A percentile compares a stretch with the other conserved stretches of the same genome.
These are phyloP conservation scores for Coemansia aciculifera DNA, from an alignment of 192 early-diverging fungal species.

Conservation along the genomic window DNA sequence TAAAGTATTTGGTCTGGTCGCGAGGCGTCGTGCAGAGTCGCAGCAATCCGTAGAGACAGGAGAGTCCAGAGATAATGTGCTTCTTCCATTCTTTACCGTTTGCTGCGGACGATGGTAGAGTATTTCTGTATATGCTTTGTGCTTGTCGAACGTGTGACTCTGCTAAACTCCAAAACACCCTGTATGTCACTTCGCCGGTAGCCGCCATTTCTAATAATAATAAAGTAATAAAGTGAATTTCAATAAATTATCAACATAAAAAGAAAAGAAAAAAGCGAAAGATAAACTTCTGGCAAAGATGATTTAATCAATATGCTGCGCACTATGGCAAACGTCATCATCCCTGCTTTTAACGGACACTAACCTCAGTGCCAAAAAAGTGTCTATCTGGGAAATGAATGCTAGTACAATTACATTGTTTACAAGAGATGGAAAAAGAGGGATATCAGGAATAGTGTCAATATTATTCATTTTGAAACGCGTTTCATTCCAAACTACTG, in stretches of 20 bases:
- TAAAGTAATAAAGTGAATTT: background rate
- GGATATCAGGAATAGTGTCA: background rate
- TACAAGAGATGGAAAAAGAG: background rate
- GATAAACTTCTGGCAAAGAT: background rate
- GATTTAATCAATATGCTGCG: background rate
- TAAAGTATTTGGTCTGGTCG: slow-evolving; percentile 13
- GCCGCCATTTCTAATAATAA: slow-evolving; percentile 2
- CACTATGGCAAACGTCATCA: background rate
- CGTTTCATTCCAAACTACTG: background rate
- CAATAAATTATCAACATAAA: background rate
- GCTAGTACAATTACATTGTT: background rate
- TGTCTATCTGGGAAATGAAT: background rate
- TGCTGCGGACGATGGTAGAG: background rate
- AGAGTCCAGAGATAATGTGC: slow-evolving; percentile 21
- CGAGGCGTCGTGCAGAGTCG: slow-evolving; percentile 22
- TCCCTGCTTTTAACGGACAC: background rate
- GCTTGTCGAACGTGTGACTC: slow-evolving; percentile 41
- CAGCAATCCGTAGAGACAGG: slow-evolving; percentile 40
- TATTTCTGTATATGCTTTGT: slow-evolving; percentile 11
- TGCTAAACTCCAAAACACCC: slow-evolving; percentile 31
- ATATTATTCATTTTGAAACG: background rate
- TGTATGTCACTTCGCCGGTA: slow-evolving; percentile 16
- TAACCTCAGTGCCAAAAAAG: background rate
- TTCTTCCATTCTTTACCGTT: slow-evolving; percentile 13
- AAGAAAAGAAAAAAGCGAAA: background rate